A percentile compares a stretch with the other conserved stretches of the same genome.
Conservation (phyloP, 2,329 filamentous ascomycete species). For the Aspergillus calidoustus region DNA sequence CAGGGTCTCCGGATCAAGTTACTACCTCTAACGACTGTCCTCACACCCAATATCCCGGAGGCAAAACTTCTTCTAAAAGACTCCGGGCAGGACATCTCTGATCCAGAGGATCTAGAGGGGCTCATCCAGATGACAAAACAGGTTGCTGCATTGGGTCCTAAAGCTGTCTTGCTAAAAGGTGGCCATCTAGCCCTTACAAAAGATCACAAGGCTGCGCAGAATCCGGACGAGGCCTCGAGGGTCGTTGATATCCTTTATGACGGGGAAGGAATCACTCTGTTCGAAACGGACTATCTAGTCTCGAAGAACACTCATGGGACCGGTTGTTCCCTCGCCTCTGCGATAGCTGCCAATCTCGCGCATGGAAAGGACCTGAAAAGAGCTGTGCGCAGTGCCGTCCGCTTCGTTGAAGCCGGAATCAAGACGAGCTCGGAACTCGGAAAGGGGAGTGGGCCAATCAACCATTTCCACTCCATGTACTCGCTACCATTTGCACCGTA, state of each 20-base stretch:
- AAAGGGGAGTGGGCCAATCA: constrained; percentile 66
- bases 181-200: constrained; percentile 81
- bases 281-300: constrained; percentile 72
- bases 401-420: constrained; percentile 67
- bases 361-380: constrained; percentile 52
- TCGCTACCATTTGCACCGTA: constrained; percentile 63
- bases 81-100: constrained; percentile 40
- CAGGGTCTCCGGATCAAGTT: constrained; percentile 45
- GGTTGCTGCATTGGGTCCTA: constrained; percentile 71
- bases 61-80: constrained; percentile 51
- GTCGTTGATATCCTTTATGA: constrained; percentile 81
- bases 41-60: constrained; percentile 57
- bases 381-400: constrained; percentile 60
- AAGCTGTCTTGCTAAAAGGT: constrained; percentile 85
- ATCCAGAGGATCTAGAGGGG: constrained; percentile 65
- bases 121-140: constrained; percentile 70
- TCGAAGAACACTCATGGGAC: constrained; percentile 91
- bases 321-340: constrained; percentile 87
- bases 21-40: constrained; percentile 49
- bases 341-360: constrained; percentile 67
- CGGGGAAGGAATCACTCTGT: constrained; percentile 58
- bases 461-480: constrained; percentile 69
- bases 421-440: constrained; percentile 60
- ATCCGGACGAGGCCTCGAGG: constrained; percentile 63
- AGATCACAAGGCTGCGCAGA: constrained; percentile 63